These are phyloP conservation scores for Auricularia sp. DNA, from an alignment of 768 basidiomycete species.

Conservation along the genomic window DNA sequence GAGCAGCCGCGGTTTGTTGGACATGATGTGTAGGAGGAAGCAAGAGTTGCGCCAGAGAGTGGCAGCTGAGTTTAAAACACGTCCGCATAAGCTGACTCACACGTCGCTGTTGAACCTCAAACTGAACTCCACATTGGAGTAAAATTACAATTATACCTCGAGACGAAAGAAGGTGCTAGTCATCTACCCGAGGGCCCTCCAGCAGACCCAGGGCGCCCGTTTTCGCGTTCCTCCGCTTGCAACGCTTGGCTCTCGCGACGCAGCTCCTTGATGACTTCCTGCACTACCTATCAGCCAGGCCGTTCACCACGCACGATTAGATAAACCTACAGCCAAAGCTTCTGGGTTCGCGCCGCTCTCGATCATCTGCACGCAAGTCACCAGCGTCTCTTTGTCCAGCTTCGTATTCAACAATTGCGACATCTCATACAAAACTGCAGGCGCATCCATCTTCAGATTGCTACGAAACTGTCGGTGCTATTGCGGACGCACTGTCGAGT, in stretches of 20 bases:
- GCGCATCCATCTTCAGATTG: neutral
- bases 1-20: slow-evolving; percentile 48
- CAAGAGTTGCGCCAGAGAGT: neutral
- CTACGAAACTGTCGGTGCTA: neutral
- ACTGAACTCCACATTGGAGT: no score
- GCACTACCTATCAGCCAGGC: neutral
- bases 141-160: no score
- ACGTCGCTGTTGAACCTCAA: no score
- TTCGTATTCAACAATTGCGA: slow-evolving; percentile 82
- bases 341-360: slow-evolving; percentile 90
- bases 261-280: slow-evolving; percentile 83
- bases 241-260: slow-evolving; percentile 52
- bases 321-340: slow-evolving; percentile 66
- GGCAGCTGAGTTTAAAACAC: neutral
- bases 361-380: slow-evolving; percentile 85
- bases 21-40: slow-evolving; percentile 1
- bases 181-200: neutral
- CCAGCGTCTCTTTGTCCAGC: slow-evolving; percentile 84
- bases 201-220: neutral
- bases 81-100: neutral
- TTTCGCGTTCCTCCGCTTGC: slow-evolving; percentile 16
- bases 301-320: slow-evolving; percentile 10
- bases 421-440: slow-evolving; percentile 70
- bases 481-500: slow-evolving; percentile 25
- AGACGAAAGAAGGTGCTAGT: no score